A percentile compares a stretch with the other conserved stretches of the same genome.
Evolutionary conservation across 1,284 basidiomycete genomes (phyloP).

Genomic region (Cryptococcus sp.): DNA sequence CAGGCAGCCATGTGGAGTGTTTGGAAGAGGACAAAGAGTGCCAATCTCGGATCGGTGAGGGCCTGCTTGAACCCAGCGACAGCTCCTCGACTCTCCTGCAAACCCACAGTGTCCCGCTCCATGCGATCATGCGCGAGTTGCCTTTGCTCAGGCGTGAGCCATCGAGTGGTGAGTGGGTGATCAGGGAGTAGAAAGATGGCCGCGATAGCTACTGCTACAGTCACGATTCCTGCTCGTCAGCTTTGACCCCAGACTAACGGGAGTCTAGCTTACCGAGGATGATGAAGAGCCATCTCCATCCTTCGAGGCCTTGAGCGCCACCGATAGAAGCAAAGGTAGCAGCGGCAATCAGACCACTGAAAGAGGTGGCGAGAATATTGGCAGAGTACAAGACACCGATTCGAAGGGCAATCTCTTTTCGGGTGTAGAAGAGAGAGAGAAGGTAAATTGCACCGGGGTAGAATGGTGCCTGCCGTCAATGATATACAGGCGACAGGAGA

Average conservation of each 20-base stretch:
- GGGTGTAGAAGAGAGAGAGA: conserved; percentile 9
- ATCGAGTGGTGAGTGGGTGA: conserved; percentile 17
- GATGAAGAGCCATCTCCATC: conserved; percentile 22
- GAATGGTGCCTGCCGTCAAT: neutral
- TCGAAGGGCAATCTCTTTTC: conserved; percentile 4
- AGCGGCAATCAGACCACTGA: conserved; percentile 17
- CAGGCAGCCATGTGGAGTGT: conserved; percentile 28
- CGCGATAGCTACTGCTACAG: conserved; percentile 14
- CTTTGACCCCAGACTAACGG: neutral
- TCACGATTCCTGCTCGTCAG: neutral
- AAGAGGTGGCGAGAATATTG: conserved; percentile 10
- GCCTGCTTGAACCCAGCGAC: conserved; percentile 31
- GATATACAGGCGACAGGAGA: neutral
- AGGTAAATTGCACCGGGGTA: conserved; percentile 12
- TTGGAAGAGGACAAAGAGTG: conserved; percentile 28
- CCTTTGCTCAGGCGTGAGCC: conserved; percentile 18
- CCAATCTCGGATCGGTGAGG: conserved; percentile 24
- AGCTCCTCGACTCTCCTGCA: conserved; percentile 19
- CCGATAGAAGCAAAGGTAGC: conserved; percentile 16
- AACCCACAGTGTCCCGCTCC: conserved; percentile 12
- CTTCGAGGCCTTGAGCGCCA: conserved; percentile 9
- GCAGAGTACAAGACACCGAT: conserved; percentile 13
- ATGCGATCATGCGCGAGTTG: conserved; percentile 23
- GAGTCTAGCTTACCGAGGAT: conserved; percentile 12
- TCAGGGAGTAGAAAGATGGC: conserved; percentile 25